These are phyloP conservation scores for Magnolia changhungtana DNA, from an alignment of 164 flowering plant genomes.

Conservation along the genomic window DNA sequence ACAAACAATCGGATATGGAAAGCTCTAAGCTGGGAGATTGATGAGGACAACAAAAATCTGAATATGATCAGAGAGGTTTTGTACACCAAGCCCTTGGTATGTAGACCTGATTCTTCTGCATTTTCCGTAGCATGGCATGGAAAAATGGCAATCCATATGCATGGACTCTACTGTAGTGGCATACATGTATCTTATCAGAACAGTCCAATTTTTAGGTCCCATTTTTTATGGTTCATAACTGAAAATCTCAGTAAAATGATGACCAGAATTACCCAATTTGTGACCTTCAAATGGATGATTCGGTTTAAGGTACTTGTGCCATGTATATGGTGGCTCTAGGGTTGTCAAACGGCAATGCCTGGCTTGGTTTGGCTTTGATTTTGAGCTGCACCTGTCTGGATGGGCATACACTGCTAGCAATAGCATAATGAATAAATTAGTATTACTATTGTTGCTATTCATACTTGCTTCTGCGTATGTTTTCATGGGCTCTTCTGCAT, in stretches of 20 bases:
- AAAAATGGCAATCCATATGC: neutral
- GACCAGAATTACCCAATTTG: neutral
- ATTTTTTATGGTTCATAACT: no score
- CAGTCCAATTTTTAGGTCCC: no score
- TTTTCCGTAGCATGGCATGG: neutral
- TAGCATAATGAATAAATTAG: neutral
- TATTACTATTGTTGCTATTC: neutral
- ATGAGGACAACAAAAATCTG: neutral
- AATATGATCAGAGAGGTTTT: constrained; percentile 20
- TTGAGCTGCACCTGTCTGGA: no score
- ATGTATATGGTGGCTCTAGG: no score
- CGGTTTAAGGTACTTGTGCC: no score
- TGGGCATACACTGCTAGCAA: no score
- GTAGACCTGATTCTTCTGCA: constrained; percentile 3
- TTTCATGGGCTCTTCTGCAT: neutral
- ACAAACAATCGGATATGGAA: constrained; percentile 57
- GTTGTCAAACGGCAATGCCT: no score
- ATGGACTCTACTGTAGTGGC: neutral
- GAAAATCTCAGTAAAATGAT: neutral
- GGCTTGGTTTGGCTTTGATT: no score
- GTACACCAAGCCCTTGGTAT: constrained; percentile 32
- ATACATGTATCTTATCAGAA: no score
- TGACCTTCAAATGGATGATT: no score
- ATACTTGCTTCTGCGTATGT: neutral
- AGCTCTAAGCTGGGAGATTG: constrained; percentile 28